Conservation (phyloP, 345 rosid species). For the Boechera stricta region DNA sequence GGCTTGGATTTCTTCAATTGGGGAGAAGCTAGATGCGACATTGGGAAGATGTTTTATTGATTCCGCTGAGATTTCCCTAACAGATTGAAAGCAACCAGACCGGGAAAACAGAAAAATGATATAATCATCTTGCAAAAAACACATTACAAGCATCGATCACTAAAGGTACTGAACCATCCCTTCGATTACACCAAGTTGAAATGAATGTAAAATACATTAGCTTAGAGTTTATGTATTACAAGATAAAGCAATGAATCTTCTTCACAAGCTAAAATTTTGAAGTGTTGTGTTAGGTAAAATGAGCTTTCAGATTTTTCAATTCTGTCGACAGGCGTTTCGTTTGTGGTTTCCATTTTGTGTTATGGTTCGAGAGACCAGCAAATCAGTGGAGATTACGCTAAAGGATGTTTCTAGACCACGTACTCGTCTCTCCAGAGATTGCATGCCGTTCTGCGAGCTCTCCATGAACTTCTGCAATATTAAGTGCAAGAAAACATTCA, state of each 20-base stretch:
- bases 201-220: slow-evolving; percentile 23
- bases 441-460: slow-evolving; percentile 85
- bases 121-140: neutral
- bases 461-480: slow-evolving; percentile 75
- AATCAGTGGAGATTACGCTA: slow-evolving; percentile 80
- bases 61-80: slow-evolving; percentile 7
- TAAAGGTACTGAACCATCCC: slow-evolving; percentile 19
- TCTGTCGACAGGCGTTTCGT: slow-evolving; percentile 32
- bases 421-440: slow-evolving; percentile 82
- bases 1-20: slow-evolving; percentile 86
- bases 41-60: slow-evolving; percentile 52
- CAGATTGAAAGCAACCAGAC: slow-evolving; percentile 15
- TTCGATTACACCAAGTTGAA: slow-evolving; percentile 24
- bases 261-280: slow-evolving; percentile 10
- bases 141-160: neutral
- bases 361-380: slow-evolving; percentile 45
- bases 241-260: slow-evolving; percentile 7
- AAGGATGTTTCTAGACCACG: slow-evolving; percentile 87
- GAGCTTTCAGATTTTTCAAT: slow-evolving; percentile 16
- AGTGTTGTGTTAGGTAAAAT: slow-evolving; percentile 18
- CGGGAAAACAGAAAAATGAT: neutral
- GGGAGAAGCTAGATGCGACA: slow-evolving; percentile 84
- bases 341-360: slow-evolving; percentile 37
- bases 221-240: slow-evolving; percentile 11
- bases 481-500: slow-evolving; percentile 17